These are phyloP conservation scores for Brassica incana DNA, from an alignment of 345 rosid genomes.

Conservation along the genomic window DNA sequence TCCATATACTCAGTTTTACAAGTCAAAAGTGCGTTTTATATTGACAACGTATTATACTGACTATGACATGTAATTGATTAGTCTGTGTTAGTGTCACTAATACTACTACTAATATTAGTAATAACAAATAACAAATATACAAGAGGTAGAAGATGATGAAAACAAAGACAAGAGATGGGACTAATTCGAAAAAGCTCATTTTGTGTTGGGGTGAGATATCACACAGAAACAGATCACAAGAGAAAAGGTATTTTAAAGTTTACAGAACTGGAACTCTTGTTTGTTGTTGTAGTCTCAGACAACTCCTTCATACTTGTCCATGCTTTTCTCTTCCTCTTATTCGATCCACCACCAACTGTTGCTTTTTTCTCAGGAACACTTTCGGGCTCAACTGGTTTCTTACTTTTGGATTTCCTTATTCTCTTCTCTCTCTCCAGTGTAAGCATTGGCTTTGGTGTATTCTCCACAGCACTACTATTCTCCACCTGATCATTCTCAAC, in stretches of 20 bases:
- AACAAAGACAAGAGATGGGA: neutral
- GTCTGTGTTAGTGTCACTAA: neutral
- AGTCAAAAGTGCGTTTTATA: neutral
- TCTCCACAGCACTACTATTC: neutral
- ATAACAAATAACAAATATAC: neutral
- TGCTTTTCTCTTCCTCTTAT: conserved; percentile 32
- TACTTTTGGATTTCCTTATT: conserved; percentile 27
- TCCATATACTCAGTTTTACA: neutral
- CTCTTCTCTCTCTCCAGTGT: conserved; percentile 36
- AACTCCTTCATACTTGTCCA: conserved; percentile 27
- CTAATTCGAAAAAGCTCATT: neutral
- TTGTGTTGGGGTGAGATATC: neutral
- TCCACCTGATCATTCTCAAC: neutral
- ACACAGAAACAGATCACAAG: conserved; percentile 11
- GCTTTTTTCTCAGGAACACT: conserved; percentile 24
- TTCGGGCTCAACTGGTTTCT: conserved; percentile 12
- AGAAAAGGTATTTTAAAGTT: conserved; percentile 23
- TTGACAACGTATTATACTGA: neutral
- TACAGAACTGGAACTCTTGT: conserved; percentile 3
- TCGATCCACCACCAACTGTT: conserved; percentile 29
- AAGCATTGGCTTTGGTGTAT: conserved; percentile 39
- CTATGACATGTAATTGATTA: neutral
- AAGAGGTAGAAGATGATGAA: neutral
- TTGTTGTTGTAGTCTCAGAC: conserved; percentile 9
- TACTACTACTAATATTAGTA: neutral